Conservation (phyloP, 352 stramenopile species). For the Phytophthora melonis region DNA sequence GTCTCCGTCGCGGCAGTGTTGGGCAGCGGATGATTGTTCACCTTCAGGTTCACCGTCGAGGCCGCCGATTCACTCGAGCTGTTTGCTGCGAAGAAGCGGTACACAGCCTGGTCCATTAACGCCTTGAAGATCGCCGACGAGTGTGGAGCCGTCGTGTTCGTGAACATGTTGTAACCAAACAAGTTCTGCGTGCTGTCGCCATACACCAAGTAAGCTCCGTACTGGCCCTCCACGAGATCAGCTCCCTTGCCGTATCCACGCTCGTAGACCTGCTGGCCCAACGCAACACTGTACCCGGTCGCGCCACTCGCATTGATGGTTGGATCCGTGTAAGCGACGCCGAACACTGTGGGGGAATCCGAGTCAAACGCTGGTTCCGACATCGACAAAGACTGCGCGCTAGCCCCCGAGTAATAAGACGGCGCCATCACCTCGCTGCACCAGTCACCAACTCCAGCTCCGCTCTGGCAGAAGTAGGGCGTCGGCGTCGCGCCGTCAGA, state of each 20-base stretch:
- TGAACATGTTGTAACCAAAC: slow-evolving; percentile 62
- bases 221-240: slow-evolving; percentile 40
- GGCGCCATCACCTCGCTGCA: slow-evolving; percentile 43
- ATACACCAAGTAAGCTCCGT: slow-evolving; percentile 53
- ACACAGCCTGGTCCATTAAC: slow-evolving; percentile 58
- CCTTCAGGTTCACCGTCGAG: slow-evolving; percentile 39
- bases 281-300: slow-evolving; percentile 44
- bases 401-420: slow-evolving; percentile 35
- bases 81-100: slow-evolving; percentile 53
- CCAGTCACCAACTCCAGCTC: slow-evolving; percentile 33
- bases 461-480: slow-evolving; percentile 44
- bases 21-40: slow-evolving; percentile 58
- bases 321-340: slow-evolving; percentile 53
- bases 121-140: slow-evolving; percentile 59
- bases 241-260: slow-evolving; percentile 44
- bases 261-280: slow-evolving; percentile 54
- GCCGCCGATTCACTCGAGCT: slow-evolving; percentile 14
- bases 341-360: slow-evolving; percentile 42
- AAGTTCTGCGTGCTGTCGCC: slow-evolving; percentile 43
- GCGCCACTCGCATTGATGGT: slow-evolving; percentile 46
- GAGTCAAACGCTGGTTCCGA: slow-evolving; percentile 35
- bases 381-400: slow-evolving; percentile 17
- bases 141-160: slow-evolving; percentile 61
- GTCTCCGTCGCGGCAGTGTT: slow-evolving; percentile 41
- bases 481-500: slow-evolving; percentile 35